Conservation (phyloP, 164 flowering plant genomes). For the Dillenia suffruticosa region DNA sequence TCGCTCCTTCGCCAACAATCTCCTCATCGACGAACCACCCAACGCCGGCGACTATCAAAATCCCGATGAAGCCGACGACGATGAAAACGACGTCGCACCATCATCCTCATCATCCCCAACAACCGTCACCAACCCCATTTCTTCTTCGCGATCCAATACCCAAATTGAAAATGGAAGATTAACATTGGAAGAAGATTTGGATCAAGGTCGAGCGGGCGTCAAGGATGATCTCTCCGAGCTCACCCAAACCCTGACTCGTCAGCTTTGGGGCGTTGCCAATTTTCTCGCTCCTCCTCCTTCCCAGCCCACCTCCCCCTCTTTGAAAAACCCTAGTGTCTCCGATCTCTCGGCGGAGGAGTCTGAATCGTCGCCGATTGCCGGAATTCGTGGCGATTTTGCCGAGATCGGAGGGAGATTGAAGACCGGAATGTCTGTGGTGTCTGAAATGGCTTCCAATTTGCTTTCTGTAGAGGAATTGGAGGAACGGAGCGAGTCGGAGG, state of each 20-base stretch:
- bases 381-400: constrained; percentile 28
- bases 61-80: constrained; percentile 23
- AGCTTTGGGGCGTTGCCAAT: constrained; percentile 82
- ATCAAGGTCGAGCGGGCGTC: constrained; percentile 39
- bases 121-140: neutral
- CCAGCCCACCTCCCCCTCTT: constrained; percentile 7
- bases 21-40: constrained; percentile 30
- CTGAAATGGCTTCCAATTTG: constrained; percentile 36
- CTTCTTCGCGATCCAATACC: neutral
- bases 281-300: constrained; percentile 79
- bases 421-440: constrained; percentile 25
- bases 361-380: constrained; percentile 19
- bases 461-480: constrained; percentile 13
- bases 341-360: constrained; percentile 13
- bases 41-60: too few species aligned
- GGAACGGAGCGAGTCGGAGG: neutral
- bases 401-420: constrained; percentile 41
- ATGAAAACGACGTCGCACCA: neutral
- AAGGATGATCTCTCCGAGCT: constrained; percentile 62
- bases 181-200: constrained; percentile 2
- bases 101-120: neutral
- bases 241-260: constrained; percentile 72
- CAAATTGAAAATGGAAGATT: neutral
- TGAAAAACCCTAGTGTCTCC: neutral
- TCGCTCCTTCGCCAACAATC: constrained; percentile 56